A percentile compares a stretch with the other conserved stretches of the same genome.
phyloP scores from a whole-genome alignment of 768 basidiomycete species.

The Phaffia tasmanica region DNA sequence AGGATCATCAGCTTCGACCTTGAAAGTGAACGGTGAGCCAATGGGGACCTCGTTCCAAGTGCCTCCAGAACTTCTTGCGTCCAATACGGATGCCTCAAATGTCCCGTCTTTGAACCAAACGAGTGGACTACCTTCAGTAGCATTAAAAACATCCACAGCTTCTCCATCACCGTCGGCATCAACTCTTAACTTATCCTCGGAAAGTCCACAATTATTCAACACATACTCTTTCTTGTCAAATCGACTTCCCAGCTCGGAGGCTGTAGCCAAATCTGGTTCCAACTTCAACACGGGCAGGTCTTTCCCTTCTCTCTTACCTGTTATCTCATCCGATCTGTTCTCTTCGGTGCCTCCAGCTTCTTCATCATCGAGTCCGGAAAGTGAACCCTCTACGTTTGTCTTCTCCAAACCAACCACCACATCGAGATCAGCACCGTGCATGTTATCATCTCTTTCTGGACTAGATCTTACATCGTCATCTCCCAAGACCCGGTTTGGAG shows the following conservation, averaged over 20 bases:
- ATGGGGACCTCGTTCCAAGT: background rate
- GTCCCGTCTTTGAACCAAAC: background rate
- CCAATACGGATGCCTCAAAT: background rate
- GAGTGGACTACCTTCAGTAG: background rate
- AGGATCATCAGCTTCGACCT: no score
- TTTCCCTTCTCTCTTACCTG: background rate
- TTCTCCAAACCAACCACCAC: background rate
- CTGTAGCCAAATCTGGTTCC: background rate
- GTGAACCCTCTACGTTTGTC: conserved; percentile 2
- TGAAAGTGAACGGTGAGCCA: no score
- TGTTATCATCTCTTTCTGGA: background rate
- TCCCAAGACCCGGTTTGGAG: background rate
- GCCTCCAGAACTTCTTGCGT: background rate
- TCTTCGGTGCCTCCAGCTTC: conserved; percentile 2
- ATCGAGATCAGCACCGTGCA: background rate
- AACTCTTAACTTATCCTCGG: background rate
- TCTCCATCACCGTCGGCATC: background rate
- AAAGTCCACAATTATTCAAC: background rate
- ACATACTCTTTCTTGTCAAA: background rate
- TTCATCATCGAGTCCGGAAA: background rate
- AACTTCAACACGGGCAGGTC: no score
- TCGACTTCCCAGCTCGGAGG: background rate
- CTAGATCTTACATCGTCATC: no score
- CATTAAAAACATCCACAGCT: background rate
- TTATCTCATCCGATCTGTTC: background rate